Percentiles rank a stretch among this genome's conserved stretches.
Evolutionary conservation across 2,329 filamentous ascomycete genomes (phyloP).

Genomic region (Xylaria sp.): DNA sequence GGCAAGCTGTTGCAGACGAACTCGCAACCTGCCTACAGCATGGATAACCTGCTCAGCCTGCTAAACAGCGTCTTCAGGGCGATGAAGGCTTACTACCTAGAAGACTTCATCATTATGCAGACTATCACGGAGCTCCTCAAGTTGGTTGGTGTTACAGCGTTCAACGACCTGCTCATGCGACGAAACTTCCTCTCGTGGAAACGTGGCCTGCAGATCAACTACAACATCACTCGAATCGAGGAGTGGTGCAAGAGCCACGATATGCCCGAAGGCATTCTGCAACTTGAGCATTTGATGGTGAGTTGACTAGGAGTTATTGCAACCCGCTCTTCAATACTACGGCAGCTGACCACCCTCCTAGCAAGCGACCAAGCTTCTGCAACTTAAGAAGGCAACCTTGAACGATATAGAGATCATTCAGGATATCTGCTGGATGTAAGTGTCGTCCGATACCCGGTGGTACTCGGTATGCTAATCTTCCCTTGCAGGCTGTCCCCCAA

Average conservation of each 20-base stretch:
- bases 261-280: constrained; percentile 96
- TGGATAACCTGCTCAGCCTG: constrained; percentile 96
- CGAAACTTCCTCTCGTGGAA: constrained; percentile 99
- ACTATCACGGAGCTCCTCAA: constrained; percentile 91
- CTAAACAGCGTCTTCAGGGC: constrained; percentile 97
- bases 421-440: constrained; percentile 99
- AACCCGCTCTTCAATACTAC: neutral
- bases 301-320: constrained; percentile 32
- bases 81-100: constrained; percentile 98
- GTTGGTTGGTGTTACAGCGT: constrained; percentile 94
- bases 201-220: constrained; percentile 98
- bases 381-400: constrained; percentile 97
- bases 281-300: constrained; percentile 97
- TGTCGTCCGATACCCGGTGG: constrained; percentile 30
- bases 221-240: constrained; percentile 98
- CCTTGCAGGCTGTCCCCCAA: constrained; percentile 83
- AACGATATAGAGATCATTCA: constrained; percentile 99
- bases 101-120: constrained; percentile 94
- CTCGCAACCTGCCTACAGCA: constrained; percentile 94
- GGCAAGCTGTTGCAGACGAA: constrained; percentile 93
- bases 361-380: constrained; percentile 97
- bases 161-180: constrained; percentile 97
- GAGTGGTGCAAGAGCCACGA: constrained; percentile 99
- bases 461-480: constrained; percentile 15
- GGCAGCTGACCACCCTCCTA: constrained; percentile 42